These are phyloP conservation scores for Nicotiana obtusifolia DNA, from an alignment of 257 asterid species.

Conservation along the genomic window DNA sequence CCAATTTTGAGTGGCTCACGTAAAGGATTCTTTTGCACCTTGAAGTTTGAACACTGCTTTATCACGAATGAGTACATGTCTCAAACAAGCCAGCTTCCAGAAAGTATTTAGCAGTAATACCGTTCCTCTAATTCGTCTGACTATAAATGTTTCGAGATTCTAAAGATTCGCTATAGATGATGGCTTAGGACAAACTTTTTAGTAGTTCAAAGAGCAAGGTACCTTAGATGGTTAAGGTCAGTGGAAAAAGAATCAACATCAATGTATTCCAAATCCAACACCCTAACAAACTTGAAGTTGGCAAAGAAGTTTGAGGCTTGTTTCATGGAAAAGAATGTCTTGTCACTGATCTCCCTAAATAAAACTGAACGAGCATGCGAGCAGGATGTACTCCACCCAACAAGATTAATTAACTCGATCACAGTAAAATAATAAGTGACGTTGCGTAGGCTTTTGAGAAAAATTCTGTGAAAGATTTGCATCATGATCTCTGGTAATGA, in stretches of 20 bases:
- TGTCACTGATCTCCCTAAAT: background rate
- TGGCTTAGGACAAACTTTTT: background rate
- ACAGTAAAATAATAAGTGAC: background rate
- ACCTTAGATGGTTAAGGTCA: background rate
- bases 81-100: background rate
- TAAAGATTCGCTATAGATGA: background rate
- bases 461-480: background rate
- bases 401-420: background rate
- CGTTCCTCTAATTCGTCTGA: background rate
- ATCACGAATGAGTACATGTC: background rate
- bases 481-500: background rate
- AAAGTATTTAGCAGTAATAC: background rate
- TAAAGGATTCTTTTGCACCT: background rate
- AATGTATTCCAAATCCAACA: background rate
- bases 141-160: background rate
- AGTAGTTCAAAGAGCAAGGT: background rate
- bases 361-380: background rate
- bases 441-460: background rate
- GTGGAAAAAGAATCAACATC: background rate
- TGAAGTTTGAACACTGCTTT: too few species aligned
- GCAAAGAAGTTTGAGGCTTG: background rate
- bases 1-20: background rate
- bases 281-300: background rate
- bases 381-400: background rate
- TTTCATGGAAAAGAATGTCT: background rate